Percentiles rank a stretch among this genome's conserved stretches.
phyloP scores from a whole-genome alignment of 768 basidiomycete genomes.

The Termitomyces sp. region DNA sequence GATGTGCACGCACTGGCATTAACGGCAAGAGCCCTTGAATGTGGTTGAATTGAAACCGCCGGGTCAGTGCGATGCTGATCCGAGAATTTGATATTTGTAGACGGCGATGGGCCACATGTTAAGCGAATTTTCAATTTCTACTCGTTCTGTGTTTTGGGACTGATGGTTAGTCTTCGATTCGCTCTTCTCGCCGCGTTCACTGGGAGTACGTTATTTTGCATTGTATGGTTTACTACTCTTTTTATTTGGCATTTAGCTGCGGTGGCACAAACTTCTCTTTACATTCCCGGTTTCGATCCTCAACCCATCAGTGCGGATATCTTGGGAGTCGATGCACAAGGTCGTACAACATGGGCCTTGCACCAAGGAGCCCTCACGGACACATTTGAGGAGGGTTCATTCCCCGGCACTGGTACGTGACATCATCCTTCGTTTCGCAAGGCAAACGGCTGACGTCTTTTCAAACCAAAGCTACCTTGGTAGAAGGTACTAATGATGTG shows the following conservation, averaged over 20 bases:
- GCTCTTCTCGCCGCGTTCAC: neutral
- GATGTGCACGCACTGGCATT: too few relatives aligned
- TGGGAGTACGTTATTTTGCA: neutral
- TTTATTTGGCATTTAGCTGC: constrained; percentile 9
- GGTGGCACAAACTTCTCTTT: constrained; percentile 23
- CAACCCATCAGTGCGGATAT: constrained; percentile 27
- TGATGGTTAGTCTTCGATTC: neutral
- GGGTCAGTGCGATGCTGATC: neutral
- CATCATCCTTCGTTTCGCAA: neutral
- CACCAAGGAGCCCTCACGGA: constrained; percentile 19
- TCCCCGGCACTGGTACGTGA: constrained; percentile 21
- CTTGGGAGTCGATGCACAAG: constrained; percentile 22
- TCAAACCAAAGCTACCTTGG: constrained; percentile 22
- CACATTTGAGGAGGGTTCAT: constrained; percentile 7
- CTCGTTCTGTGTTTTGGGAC: neutral
- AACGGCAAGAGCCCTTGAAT: too few relatives aligned
- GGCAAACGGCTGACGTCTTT: neutral
- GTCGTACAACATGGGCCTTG: constrained; percentile 25
- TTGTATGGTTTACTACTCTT: neutral
- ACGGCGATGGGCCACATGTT: neutral
- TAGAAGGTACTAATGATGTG: constrained; percentile 22
- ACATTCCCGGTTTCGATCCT: constrained; percentile 24
- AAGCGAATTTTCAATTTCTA: neutral
- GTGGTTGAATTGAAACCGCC: too few relatives aligned
- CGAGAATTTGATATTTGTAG: neutral